Percentiles rank a stretch among this genome's conserved stretches.
phyloP scores from a whole-genome alignment of 495 filamentous ascomycete species.

The Penicillium salamii region DNA sequence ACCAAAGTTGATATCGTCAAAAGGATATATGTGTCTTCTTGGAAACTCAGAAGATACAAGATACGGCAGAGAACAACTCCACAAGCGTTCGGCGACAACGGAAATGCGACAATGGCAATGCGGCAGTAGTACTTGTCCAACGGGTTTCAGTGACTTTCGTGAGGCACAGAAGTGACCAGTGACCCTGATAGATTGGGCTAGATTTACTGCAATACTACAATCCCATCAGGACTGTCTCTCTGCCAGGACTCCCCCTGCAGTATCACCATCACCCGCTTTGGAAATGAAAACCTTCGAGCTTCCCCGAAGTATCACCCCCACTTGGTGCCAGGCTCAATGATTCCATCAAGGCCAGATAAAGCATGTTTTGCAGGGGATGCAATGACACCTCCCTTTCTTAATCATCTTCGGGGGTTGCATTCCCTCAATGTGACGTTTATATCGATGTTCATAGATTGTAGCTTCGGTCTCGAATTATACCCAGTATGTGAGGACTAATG shows the following conservation, averaged over 20 bases:
- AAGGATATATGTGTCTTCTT: background rate
- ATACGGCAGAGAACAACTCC: background rate
- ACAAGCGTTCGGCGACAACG: background rate
- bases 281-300: background rate
- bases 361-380: slow-evolving; percentile 1
- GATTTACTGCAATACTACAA: background rate
- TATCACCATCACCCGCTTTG: background rate
- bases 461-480: background rate
- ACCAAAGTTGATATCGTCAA: background rate
- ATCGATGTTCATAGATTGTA: background rate
- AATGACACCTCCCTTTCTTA: slow-evolving; percentile 11
- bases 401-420: slow-evolving; percentile 18
- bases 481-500: background rate
- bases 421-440: slow-evolving; percentile 3
- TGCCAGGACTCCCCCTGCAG: background rate
- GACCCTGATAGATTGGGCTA: background rate
- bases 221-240: background rate
- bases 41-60: background rate
- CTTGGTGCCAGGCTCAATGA: background rate
- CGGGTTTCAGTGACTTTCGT: background rate
- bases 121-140: background rate
- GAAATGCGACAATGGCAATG: background rate
- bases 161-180: too few relatives aligned
- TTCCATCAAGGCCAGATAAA: background rate
- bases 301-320: background rate